Percentiles rank a stretch among this genome's conserved stretches.
These are phyloP conservation scores for Dichotomocladium elegans DNA, from an alignment of 371 early-diverging fungal species.

Conservation along the genomic window DNA sequence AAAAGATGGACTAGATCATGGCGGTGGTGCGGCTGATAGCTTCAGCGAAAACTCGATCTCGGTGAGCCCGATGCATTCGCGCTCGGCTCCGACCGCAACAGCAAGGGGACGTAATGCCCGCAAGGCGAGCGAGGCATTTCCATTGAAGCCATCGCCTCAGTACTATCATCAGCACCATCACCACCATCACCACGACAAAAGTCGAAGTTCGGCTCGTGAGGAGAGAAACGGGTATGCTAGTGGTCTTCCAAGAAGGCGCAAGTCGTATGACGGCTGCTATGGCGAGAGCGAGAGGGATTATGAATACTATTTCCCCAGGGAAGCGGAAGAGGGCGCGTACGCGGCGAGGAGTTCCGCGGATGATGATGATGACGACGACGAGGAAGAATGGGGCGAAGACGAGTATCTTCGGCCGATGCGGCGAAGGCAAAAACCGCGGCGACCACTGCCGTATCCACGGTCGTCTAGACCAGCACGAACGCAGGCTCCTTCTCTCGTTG, in stretches of 20 bases:
- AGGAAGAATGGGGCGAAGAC: neutral
- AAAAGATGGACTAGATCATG: neutral
- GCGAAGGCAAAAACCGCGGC: neutral
- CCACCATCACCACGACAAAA: neutral
- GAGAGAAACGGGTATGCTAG: neutral
- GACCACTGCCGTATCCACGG: neutral
- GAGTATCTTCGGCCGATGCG: neutral
- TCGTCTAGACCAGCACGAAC: neutral
- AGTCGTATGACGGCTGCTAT: neutral
- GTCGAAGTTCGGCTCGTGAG: neutral
- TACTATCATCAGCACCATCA: constrained; percentile 2
- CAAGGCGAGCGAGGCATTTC: no score
- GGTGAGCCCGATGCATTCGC: neutral
- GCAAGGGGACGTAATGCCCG: no score
- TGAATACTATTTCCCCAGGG: neutral
- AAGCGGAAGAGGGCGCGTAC: neutral
- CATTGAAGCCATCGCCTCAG: neutral
- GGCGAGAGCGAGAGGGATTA: neutral
- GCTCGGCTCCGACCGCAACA: neutral
- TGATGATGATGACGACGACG: constrained; percentile 1
- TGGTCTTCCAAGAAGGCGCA: neutral
- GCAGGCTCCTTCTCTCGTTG: neutral
- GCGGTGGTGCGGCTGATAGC: neutral
- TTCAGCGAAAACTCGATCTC: neutral
- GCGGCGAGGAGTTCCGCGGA: neutral